Evolutionary conservation across 129 eudicot species (phyloP).

Genomic region (Deinandra increscens): DNA sequence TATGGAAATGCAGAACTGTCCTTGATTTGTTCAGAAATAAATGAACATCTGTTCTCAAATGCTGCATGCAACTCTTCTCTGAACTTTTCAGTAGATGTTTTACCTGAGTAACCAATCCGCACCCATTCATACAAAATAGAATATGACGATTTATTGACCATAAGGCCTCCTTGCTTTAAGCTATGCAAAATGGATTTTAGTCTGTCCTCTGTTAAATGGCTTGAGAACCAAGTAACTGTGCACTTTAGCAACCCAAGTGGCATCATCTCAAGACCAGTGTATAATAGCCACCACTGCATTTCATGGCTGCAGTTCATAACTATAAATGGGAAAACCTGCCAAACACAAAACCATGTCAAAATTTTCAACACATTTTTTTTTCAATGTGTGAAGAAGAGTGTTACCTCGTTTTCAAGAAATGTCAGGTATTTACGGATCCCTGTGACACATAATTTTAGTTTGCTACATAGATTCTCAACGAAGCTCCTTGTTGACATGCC

Average conservation of each 20-base stretch:
- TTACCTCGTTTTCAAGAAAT: slow-evolving; percentile 74
- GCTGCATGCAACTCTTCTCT: slow-evolving; percentile 57
- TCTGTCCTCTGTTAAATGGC: slow-evolving; percentile 65
- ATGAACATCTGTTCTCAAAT: slow-evolving; percentile 49
- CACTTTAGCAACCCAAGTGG: slow-evolving; percentile 91
- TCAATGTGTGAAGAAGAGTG: slow-evolving; percentile 5
- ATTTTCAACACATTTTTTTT: not conserved
- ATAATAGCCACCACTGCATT: slow-evolving; percentile 59
- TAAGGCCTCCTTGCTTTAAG: slow-evolving; percentile 47
- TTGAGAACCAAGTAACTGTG: slow-evolving; percentile 74
- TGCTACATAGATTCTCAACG: slow-evolving; percentile 48
- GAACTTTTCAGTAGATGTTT: slow-evolving; percentile 51
- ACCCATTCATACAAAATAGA: slow-evolving; percentile 76
- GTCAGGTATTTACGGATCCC: slow-evolving; percentile 50
- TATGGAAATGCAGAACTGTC: slow-evolving; percentile 24
- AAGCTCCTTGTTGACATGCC: slow-evolving; percentile 34
- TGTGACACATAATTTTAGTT: slow-evolving; percentile 41
- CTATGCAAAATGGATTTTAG: slow-evolving; percentile 50
- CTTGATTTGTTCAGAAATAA: slow-evolving; percentile 45
- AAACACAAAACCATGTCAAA: slow-evolving; percentile 20
- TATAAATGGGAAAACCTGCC: slow-evolving; percentile 75
- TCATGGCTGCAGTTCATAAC: slow-evolving; percentile 53
- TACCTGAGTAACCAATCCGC: slow-evolving; percentile 73
- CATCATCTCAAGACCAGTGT: slow-evolving; percentile 61
- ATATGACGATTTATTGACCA: slow-evolving; percentile 43